Percentiles rank a stretch among this genome's conserved stretches.
These are phyloP conservation scores for Hyphochytrium catenoides DNA, from an alignment of 352 stramenopile genomes.

Conservation along the genomic window DNA sequence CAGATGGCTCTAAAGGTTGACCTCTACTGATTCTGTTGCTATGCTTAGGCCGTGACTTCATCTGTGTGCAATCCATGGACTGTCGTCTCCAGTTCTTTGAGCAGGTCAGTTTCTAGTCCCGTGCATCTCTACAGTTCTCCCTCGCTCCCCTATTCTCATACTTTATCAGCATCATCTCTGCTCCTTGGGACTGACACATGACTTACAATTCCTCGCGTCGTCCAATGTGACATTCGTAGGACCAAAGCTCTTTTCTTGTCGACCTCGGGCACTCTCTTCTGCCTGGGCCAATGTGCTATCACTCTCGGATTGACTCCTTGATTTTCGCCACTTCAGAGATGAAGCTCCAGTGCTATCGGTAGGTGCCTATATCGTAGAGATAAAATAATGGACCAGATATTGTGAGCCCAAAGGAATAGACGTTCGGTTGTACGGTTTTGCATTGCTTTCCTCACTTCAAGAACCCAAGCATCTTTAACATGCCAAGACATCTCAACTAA, in stretches of 20 bases:
- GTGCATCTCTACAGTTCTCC: too few species aligned
- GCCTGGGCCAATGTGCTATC: slow-evolving; percentile 50
- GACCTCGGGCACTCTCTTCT: slow-evolving; percentile 51
- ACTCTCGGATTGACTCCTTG: slow-evolving; percentile 41
- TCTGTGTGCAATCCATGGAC: slow-evolving; percentile 73
- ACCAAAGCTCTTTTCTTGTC: slow-evolving; percentile 56
- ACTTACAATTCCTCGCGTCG: background rate
- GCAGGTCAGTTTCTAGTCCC: slow-evolving; percentile 14
- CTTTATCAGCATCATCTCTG: too few species aligned
- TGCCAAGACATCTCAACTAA: too few species aligned
- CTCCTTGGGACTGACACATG: too few species aligned
- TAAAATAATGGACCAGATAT: slow-evolving; percentile 25
- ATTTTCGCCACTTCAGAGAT: slow-evolving; percentile 49
- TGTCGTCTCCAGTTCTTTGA: slow-evolving; percentile 72
- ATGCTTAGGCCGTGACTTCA: slow-evolving; percentile 48
- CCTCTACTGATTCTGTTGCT: too few species aligned
- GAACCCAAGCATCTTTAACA: too few species aligned
- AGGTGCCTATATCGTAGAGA: slow-evolving; percentile 6
- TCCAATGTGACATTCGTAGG: slow-evolving; percentile 7
- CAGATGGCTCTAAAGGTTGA: too few species aligned
- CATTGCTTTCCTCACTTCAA: too few species aligned
- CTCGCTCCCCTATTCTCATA: too few species aligned
- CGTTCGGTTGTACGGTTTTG: too few species aligned
- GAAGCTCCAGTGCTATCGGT: slow-evolving; percentile 59
- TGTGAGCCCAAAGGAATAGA: too few species aligned